Percentiles rank a stretch among this genome's conserved stretches.
Conservation (phyloP, 2,329 filamentous ascomycete genomes). For the Alternaria sp. region DNA sequence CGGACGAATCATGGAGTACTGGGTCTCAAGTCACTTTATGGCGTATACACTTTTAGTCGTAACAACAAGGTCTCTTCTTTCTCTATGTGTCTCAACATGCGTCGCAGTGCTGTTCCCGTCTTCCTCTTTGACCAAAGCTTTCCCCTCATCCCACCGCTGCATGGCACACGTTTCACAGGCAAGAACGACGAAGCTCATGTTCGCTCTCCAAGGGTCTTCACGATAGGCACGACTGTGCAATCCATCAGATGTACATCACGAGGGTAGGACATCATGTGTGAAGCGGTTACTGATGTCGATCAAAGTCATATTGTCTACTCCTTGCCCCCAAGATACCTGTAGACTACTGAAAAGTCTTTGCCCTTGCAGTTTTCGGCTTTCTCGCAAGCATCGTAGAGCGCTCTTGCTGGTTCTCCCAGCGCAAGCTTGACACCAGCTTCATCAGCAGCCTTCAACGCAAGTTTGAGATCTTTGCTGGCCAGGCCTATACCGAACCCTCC, state of each 20-base stretch:
- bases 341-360: conserved; percentile 60
- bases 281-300: background rate
- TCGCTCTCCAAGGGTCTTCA: background rate
- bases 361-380: conserved; percentile 53
- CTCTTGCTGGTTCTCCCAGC: conserved; percentile 54
- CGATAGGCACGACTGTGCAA: background rate
- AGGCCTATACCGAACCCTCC: conserved; percentile 58
- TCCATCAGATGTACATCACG: background rate
- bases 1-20: background rate
- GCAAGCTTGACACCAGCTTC: conserved; percentile 53
- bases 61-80: background rate
- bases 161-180: background rate
- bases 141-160: background rate
- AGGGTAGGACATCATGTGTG: background rate
- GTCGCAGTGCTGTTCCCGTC: background rate
- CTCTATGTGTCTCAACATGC: background rate
- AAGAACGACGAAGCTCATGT: background rate
- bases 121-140: background rate
- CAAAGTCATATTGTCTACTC: conserved; percentile 35
- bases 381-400: conserved; percentile 55
- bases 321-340: conserved; percentile 56
- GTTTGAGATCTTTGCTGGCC: conserved; percentile 58
- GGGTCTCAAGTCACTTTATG: background rate
- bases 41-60: conserved; percentile 7
- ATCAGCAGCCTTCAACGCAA: conserved; percentile 55